These are phyloP conservation scores for Phytophthora syringae DNA, from an alignment of 352 stramenopile species.

Conservation along the genomic window DNA sequence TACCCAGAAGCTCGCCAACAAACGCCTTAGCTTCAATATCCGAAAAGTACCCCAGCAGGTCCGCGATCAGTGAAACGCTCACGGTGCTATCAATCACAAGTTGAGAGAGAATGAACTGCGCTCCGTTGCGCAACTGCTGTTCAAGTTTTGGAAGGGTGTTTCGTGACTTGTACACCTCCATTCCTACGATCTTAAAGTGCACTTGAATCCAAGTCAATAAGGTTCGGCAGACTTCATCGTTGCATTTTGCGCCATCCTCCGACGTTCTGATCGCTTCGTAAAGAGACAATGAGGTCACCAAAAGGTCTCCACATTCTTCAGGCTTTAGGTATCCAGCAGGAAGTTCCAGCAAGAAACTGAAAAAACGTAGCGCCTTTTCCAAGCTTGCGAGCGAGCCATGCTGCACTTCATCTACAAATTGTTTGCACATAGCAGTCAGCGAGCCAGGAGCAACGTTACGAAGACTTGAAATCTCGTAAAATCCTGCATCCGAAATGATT, in stretches of 20 bases:
- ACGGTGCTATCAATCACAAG: constrained; percentile 23
- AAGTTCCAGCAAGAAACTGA: constrained; percentile 40
- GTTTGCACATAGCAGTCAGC: constrained; percentile 33
- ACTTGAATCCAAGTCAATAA: constrained; percentile 38
- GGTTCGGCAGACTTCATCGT: constrained; percentile 19
- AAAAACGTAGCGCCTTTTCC: constrained; percentile 27
- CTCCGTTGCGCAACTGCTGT: constrained; percentile 21
- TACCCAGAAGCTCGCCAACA: constrained; percentile 43
- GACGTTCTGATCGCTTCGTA: constrained; percentile 25
- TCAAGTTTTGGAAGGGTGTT: constrained; percentile 5
- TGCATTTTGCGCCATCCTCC: not conserved
- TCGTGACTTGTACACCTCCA: constrained; percentile 19
- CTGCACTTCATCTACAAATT: constrained; percentile 30
- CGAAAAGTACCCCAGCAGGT: constrained; percentile 45
- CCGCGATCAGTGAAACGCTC: constrained; percentile 28
- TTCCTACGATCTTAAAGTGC: constrained; percentile 32
- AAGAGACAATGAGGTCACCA: constrained; percentile 27
- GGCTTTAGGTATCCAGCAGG: constrained; percentile 44
- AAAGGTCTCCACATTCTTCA: constrained; percentile 31
- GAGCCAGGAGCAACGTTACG: constrained; percentile 46
- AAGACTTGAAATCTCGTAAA: constrained; percentile 81
- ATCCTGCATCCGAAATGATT: constrained; percentile 73
- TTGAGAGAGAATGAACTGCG: constrained; percentile 31
- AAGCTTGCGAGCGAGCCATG: constrained; percentile 8
- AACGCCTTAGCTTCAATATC: constrained; percentile 33